Evolutionary conservation across 1,139 yeast genomes (phyloP).

Genomic region (Kodamaea derodonti): DNA sequence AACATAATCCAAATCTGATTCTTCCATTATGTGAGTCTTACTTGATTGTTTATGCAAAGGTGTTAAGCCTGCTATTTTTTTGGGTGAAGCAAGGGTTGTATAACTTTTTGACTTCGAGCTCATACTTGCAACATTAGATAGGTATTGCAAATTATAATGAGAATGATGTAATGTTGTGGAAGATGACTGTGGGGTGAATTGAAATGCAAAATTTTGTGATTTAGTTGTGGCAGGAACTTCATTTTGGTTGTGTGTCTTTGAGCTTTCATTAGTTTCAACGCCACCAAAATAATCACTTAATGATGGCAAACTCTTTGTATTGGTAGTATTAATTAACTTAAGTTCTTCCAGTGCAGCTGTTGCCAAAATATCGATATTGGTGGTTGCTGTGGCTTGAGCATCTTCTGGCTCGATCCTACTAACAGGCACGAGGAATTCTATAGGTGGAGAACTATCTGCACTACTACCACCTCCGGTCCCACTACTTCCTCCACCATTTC

Average conservation of each 20-base stretch:
- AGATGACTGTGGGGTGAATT: conserved; percentile 4
- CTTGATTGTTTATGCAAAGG: conserved; percentile 25
- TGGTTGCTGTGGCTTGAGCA: conserved; percentile 20
- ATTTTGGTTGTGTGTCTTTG: conserved; percentile 1
- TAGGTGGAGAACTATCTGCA: conserved; percentile 8
- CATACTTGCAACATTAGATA: conserved; percentile 15
- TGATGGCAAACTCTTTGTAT: conserved; percentile 61
- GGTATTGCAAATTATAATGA: conserved; percentile 20
- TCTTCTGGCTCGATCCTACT: background rate
- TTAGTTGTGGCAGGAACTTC: background rate
- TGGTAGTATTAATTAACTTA: conserved; percentile 43
- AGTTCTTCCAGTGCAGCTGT: conserved; percentile 81
- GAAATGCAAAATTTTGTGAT: background rate
- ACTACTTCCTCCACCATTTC: background rate
- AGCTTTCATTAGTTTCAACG: background rate
- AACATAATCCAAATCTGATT: conserved; percentile 45
- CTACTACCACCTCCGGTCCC: conserved; percentile 1
- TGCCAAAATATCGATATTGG: conserved; percentile 74
- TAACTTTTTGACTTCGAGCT: conserved; percentile 14
- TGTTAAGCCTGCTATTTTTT: conserved; percentile 28
- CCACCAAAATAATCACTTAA: conserved; percentile 52
- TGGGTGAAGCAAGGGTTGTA: conserved; percentile 12
- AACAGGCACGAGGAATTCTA: conserved; percentile 8
- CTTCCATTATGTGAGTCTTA: conserved; percentile 30
- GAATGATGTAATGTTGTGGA: conserved; percentile 15